Evolutionary conservation across 768 basidiomycete species (phyloP), one percentile per base, ranked within the genome.

Genomic region (Atractiella rhizophila): DNA sequence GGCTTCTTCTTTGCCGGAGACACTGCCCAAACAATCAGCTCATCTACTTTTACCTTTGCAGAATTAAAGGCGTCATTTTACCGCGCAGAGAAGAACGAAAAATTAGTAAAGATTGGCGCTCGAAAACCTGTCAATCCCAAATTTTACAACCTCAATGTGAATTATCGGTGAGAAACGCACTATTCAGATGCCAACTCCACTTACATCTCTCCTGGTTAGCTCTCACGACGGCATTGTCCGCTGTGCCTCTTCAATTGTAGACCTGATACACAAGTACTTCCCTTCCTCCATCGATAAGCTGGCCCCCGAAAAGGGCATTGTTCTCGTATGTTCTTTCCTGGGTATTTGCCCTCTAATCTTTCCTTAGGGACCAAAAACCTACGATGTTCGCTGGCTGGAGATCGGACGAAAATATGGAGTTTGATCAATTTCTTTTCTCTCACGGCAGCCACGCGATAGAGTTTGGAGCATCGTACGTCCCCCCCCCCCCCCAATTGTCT

Each of bases 61-160:
- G 43, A 44, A n/a, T 41, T 44, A 21, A 42, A 34, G 16, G 44
- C 43, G n/a, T n/a, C 23, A 19, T 44, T 44, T 41, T 44, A n/a
- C 7, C 4, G 26, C 8, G 28, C 41, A 8, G 43, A 44, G 30
- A 18, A 29, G n/a, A 19, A 16, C 11, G 43, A 44, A 12, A 16
- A 16, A 15, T 28, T 44, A 5, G 43, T 44, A 15, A 9, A 20
- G 8, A 11, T 5, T 5, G 43, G 16, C 13, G 25, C 28, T 5
- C 20, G 43, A 8, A 21, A n/a, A 11, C 20, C 43, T 11, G 9
- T 46, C 12, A 25, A 44, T 18, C 43, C 43, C 40, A 40, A 21
- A 16, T 10, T 12, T 27, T 40, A 39, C 42, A 41, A 41, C 38
- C 26, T 43, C 5, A 24, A 11, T 7, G 12, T 20, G 34, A n/a